Base-by-base conservation (phyloP, 1,284 basidiomycete species). In the Malassezia yamatoensis region DNA sequence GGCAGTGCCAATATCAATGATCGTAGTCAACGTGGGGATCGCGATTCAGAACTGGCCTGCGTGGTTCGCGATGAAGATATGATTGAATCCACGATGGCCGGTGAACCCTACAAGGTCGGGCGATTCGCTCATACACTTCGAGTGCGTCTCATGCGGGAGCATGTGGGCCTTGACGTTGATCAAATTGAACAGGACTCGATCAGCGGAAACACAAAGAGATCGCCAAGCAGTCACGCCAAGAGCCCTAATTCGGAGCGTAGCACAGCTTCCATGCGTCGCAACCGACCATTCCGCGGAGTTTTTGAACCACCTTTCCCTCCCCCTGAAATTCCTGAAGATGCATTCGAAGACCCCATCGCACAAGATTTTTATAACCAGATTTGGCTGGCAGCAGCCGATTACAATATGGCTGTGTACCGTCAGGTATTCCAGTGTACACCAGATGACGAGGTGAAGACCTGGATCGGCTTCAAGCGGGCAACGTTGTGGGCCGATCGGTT, bases 1-100 rank as follows among this genome's bases (percentile, higher is more conserved):
- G 93, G 93, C n/a, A 94, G 90, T 55, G 93, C 93, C 16, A 98
- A 98, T 75, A 93, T 98, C 79, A 98, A 99, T 73, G 93, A 99
- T 76, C 83, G 93, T 34, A 93, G 88, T 33, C 88, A 90, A 75
- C 81, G 89, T 20, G 93, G 93, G 37, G 93, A 98, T 75, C 85
- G 94, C 41, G 93, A 99, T 76, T 96, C 91, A 5, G 93, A 99
- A 74, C 77, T 98, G 18, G 88, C 90, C 5, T 85, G 87, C 39
- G 83, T 98, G 44, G 86, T 98, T 51, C 81, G 90, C 55, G 93
- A 99, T 72, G 96, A 91, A 5, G 94, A 98, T 72, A 86, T 96
- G 87, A 86, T 98, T 54, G 70, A 66, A 58, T 88, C 88, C 51
- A 86, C 80, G 0, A 98, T 99, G 94, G 93, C 83, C 6, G 93